Percentiles rank a stretch among this genome's conserved stretches.
phyloP scores from a whole-genome alignment of 176 grass and related monocot genomes.

The Bromus sterilis region DNA sequence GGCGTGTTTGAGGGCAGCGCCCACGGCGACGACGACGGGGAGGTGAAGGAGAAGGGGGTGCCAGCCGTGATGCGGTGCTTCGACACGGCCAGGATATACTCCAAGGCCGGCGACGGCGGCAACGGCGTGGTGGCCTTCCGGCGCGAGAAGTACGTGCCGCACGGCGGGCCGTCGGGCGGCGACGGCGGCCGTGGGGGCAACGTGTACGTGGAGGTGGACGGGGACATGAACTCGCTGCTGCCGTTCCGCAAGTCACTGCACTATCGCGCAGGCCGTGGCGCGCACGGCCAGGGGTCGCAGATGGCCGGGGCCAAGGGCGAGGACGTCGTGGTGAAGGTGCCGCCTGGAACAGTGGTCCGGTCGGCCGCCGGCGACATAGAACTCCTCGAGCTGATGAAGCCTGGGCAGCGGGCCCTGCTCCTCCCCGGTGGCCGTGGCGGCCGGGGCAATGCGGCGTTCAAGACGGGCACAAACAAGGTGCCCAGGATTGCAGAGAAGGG shows the following conservation, averaged over 20 bases:
- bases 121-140: conserved; percentile 90
- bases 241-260: conserved; percentile 90
- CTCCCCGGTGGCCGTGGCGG: conserved; percentile 82
- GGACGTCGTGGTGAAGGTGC: conserved; percentile 80
- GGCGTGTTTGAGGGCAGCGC: conserved; percentile 5
- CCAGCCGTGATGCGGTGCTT: conserved; percentile 98
- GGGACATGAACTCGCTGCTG: conserved; percentile 85
- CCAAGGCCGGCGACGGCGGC: conserved; percentile 82
- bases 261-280: conserved; percentile 71
- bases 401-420: conserved; percentile 66
- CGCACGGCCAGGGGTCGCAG: conserved; percentile 73
- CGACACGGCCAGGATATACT: conserved; percentile 84
- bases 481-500: conserved; percentile 92
- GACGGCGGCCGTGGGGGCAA: conserved; percentile 87
- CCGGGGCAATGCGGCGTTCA: conserved; percentile 84
- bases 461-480: conserved; percentile 70
- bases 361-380: conserved; percentile 40
- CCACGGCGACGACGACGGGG: neutral
- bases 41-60: conserved; percentile 85
- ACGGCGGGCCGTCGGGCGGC: conserved; percentile 83
- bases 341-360: conserved; percentile 75
- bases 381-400: conserved; percentile 70
- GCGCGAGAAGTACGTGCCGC: conserved; percentile 89
- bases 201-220: conserved; percentile 83
- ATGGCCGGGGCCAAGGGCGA: conserved; percentile 81